Base-by-base conservation (phyloP, 148 eudicot genomes). In the Drosera capensis region DNA sequence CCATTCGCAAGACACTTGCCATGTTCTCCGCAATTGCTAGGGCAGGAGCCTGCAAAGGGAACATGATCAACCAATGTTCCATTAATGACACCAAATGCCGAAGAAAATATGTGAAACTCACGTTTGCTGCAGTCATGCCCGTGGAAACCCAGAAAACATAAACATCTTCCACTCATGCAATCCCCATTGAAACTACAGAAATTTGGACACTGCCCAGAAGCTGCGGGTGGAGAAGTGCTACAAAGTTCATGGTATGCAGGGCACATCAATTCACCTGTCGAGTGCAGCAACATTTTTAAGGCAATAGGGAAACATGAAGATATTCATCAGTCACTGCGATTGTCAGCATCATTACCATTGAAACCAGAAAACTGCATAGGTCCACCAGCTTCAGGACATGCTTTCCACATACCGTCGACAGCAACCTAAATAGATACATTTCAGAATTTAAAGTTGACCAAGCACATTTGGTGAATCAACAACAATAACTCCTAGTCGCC, bases 231-330 rank as follows among this genome's bases (percentile, higher is more conserved):
- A 3, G 66, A 52, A 19, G 49, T 58, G 54, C 59, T 53, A 66
- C 97, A 90, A 19, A 90, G 76, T 66, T 90, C 97, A 56, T 78
- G 76, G 73, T 78, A 80, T 37, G 80, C 73, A 54, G 97, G 97
- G 75, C 97, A 90, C 46, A 71, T 56, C 48, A 90, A 63, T 55
- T 78, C 97, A 48, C 95, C 97, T 90, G 46, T 54, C 64, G 36
- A 28, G 46, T 43, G 47, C 49, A 53, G 15, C 39, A 52, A 17
- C 12, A 31, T 24, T 14, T 19, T 14, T 8, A 36, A 45, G 12
- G 16, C 14, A 3, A 12, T 23, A 30, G 31, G 14, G 21, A 23
- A 26, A 30, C 45, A 7, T 18, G 20, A 7, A 41, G 45, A 41
- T 41, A 17, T 14, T 16, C 12, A 1, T 39, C 11, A 41, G 20